Base-by-base conservation (phyloP, 2,329 filamentous ascomycete species). In the Penicillium sp. region DNA sequence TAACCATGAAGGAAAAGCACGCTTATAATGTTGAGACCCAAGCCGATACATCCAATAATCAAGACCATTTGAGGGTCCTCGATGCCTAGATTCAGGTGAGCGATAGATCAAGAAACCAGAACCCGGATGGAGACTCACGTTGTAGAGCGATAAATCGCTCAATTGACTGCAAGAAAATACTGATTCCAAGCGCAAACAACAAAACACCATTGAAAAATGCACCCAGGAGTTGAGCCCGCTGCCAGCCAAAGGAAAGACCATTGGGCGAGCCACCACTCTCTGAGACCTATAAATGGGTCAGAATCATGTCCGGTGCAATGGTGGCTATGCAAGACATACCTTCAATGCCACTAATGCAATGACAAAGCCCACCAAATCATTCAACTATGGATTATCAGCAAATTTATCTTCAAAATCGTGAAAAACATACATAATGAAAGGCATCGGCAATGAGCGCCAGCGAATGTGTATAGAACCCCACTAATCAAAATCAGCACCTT, bases 171-270 rank as follows among this genome's bases (percentile, higher is more conserved):
- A 92, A 74, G 31, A 88, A 81, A 48, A 92, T 89, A 69, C 87
- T 90, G 33, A 91, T 72, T 1, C 87, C 87, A 2, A 92, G 75
- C 1, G 87, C 88, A 15, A 91, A 72, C 1, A 92, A 79, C 55
- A 92, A 89, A 1, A 87, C 85, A 14, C 89, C 89, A 65, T 92
- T 92, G 79, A 92, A 92, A 71, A 92, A 92, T 22, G 88, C 87
- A 5, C 89, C 89, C 0, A 92, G 77, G 1, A 91, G 71, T n/a
- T 84, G 82, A 15, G 88, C 87, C 29, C 89, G 81, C 54, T 89
- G 86, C 88, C 88, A 92, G n/a, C 89, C 89, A 62, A 89, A 92
- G 0, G 88, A 84, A 15, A 89, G 77, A 9, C 77, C 78, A 57
- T 82, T 77, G 0, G 87, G 86, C 1, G 82, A 82, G 5, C 81